Evolutionary conservation across 129 eudicot species (phyloP), one percentile per base, ranked within the genome.

Genomic region (Mikania micrantha): DNA sequence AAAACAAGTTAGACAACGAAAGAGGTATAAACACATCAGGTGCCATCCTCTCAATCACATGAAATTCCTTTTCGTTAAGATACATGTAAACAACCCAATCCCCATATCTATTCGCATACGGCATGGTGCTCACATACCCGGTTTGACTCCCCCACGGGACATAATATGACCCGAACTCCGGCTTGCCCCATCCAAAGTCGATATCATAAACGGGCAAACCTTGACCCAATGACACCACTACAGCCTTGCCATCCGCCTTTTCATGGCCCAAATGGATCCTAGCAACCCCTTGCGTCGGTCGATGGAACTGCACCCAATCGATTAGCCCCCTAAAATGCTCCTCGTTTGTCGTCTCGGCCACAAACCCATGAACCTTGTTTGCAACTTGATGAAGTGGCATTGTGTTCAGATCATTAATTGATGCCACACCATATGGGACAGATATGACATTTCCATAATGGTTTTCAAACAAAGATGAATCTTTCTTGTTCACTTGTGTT

Each of bases 1-100:
- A 52, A 52, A 52, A 11, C 59, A 52, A 52, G 28, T 11, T 52
- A 9, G 59, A 52, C 21, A 21, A 0, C 5, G 59, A 52, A 52
- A 52, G 32, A 52, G 59, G 59, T 3, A 11, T 17, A 60, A 83
- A 80, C 64, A 83, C 71, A 59, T 78, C 49, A 64, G 73, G 28
- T 12, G 86, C 93, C 11, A 77, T 63, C 17, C 71, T 52, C 79
- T 87, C 95, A 15, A 87, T 31, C 67, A 79, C 64, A 21, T 87
- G 76, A 27, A 87, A 17, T 12, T 87, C 85, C 15, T 27, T 24
- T 7, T 72, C 50, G 11, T 4, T 45, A 3, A 87, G 79, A 48
- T 84, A 83, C 90, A 84, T 77, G 59, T 78, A 87, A 2, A 87
- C 87, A 56, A 87, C 44, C 95, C 95, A 87, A 62, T 87, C 95